A percentile compares a stretch with the other conserved stretches of the same genome.
phyloP scores from a whole-genome alignment of 768 basidiomycete genomes.

The Russula griseocarnosa region DNA sequence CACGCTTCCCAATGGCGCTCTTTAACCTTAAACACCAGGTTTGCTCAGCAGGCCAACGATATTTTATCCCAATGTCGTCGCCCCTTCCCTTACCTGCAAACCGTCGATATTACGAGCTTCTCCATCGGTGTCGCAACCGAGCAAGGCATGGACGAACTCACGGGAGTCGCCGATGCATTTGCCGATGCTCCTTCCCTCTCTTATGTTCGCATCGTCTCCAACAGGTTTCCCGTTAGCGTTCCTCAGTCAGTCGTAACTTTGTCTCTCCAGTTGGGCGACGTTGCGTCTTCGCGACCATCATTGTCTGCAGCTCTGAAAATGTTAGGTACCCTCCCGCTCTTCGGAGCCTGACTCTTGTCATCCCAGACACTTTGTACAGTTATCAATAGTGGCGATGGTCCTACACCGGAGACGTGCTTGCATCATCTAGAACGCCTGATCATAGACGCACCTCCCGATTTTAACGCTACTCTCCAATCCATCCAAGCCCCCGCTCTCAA shows the following conservation, averaged over 20 bases:
- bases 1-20: conserved; percentile 44
- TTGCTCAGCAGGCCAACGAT: conserved; percentile 39
- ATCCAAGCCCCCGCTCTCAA: conserved; percentile 38
- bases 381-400: conserved; percentile 28
- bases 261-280: conserved; percentile 25
- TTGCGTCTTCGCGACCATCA: conserved; percentile 28
- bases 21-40: conserved; percentile 40
- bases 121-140: conserved; percentile 14
- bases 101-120: conserved; percentile 32
- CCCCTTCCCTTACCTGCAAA: conserved; percentile 39
- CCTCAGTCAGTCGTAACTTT: conserved; percentile 23
- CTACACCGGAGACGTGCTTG: conserved; percentile 28
- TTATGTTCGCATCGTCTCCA: conserved; percentile 12
- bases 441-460: conserved; percentile 34
- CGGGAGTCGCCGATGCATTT: conserved; percentile 31
- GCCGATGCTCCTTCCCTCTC: conserved; percentile 37
- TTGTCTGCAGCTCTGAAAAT: conserved; percentile 29
- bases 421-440: conserved; percentile 34
- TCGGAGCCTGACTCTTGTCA: conserved; percentile 40
- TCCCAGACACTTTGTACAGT: conserved; percentile 34
- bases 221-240: conserved; percentile 21
- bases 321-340: conserved; percentile 40
- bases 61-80: conserved; percentile 39
- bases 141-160: conserved; percentile 14
- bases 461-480: conserved; percentile 34